Evolutionary conservation across 148 eudicot genomes (phyloP).

Genomic region (Chenopodium berlandieri): DNA sequence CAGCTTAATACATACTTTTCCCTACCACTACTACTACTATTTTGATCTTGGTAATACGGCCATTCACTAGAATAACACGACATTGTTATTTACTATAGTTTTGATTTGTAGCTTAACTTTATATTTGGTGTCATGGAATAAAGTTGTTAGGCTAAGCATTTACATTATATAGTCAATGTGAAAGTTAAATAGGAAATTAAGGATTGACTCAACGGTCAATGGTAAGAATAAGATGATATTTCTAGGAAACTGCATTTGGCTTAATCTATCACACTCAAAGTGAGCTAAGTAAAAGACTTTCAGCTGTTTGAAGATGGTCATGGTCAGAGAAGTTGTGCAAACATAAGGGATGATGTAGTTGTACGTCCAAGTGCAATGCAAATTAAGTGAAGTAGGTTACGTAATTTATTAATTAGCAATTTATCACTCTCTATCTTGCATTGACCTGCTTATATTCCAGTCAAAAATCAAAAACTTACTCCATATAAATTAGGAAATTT

Average conservation of each 20-base stretch:
- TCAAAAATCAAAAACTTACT: background rate
- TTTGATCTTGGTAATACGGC: conserved; percentile 6
- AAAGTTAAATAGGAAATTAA: background rate
- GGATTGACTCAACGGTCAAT: conserved; percentile 12
- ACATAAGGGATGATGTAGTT: background rate
- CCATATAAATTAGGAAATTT: too few relatives aligned
- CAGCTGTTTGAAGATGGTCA: background rate
- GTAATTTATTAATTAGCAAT: too few relatives aligned
- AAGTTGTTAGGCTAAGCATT: background rate
- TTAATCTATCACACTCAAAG: conserved; percentile 17
- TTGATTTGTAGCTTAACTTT: background rate
- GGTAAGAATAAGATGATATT: conserved; percentile 14
- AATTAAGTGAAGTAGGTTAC: background rate
- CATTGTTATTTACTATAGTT: background rate
- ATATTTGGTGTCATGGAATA: background rate
- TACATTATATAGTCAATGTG: background rate
- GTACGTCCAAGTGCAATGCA: background rate
- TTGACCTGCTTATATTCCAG: background rate
- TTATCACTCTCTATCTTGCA: background rate
- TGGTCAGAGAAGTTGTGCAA: conserved; percentile 22
- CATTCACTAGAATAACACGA: conserved; percentile 23
- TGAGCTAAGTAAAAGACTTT: conserved; percentile 14
- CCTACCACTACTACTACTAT: too few relatives aligned
- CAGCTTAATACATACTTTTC: background rate
- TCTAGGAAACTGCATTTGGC: conserved; percentile 24